phyloP scores from a whole-genome alignment of 345 rosid species.

The Erysimum cheiranthoides region DNA sequence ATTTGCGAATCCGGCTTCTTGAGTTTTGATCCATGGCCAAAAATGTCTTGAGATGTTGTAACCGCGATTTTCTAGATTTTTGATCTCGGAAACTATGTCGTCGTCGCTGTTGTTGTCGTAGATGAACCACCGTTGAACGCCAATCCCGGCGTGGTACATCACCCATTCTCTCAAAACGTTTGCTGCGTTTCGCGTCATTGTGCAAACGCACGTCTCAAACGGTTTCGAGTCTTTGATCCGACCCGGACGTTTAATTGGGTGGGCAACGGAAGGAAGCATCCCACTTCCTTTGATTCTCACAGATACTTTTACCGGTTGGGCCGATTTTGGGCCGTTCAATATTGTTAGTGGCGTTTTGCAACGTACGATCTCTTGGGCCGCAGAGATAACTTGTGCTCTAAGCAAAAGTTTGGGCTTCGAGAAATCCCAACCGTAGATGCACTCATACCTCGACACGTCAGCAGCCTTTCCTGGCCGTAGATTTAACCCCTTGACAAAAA shows the following conservation, averaged over 20 bases:
- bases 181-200: conserved; percentile 79
- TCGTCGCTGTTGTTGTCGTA: conserved; percentile 87
- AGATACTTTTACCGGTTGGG: conserved; percentile 60
- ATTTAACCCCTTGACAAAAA: conserved; percentile 79
- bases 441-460: conserved; percentile 65
- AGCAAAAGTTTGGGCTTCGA: conserved; percentile 49
- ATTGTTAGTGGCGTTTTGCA: conserved; percentile 74
- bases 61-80: conserved; percentile 37
- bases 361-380: conserved; percentile 84
- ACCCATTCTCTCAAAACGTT: conserved; percentile 79
- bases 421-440: conserved; percentile 86
- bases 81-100: conserved; percentile 49
- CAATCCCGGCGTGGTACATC: conserved; percentile 69
- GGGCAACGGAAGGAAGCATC: conserved; percentile 63
- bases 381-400: conserved; percentile 57
- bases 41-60: conserved; percentile 62
- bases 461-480: conserved; percentile 65
- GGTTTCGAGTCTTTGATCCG: conserved; percentile 34
- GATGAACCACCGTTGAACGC: conserved; percentile 73
- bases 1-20: conserved; percentile 84
- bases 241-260: conserved; percentile 26
- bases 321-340: conserved; percentile 38
- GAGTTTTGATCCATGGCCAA: conserved; percentile 96
- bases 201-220: conserved; percentile 66
- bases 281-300: conserved; percentile 70